Evolutionary conservation across 345 rosid species (phyloP).

Genomic region (Mangifera indica): DNA sequence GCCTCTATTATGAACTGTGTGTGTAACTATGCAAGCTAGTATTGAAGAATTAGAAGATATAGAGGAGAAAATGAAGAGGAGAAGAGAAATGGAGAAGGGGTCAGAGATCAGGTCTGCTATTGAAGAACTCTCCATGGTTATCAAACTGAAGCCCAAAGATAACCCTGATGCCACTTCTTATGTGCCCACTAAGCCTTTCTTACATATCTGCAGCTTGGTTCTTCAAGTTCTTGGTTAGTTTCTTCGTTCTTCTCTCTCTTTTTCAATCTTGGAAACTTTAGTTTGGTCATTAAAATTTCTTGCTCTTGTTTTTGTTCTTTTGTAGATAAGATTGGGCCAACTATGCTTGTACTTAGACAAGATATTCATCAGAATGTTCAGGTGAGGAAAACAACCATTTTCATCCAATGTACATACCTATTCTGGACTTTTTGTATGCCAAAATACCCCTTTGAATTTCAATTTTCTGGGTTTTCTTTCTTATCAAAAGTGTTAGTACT

Average conservation of each 20-base stretch:
- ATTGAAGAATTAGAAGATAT: neutral
- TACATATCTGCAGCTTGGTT: constrained; percentile 61
- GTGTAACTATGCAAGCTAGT: no score
- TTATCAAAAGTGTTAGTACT: constrained; percentile 8
- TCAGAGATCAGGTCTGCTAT: constrained; percentile 72
- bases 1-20: neutral
- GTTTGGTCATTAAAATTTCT: neutral
- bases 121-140: constrained; percentile 65
- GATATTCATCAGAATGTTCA: constrained; percentile 79
- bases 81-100: constrained; percentile 58
- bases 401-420: neutral
- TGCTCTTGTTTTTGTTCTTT: constrained; percentile 10
- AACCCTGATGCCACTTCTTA: constrained; percentile 30
- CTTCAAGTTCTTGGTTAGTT: constrained; percentile 85
- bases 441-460: constrained; percentile 27
- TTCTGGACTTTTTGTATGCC: constrained; percentile 17
- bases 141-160: constrained; percentile 39
- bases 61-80: constrained; percentile 57
- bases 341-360: constrained; percentile 90
- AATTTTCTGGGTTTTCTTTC: constrained; percentile 5
- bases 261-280: neutral
- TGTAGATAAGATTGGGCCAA: constrained; percentile 98
- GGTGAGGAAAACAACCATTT: constrained; percentile 36
- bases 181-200: constrained; percentile 64
- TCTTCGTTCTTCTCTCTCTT: neutral